Evolutionary conservation across 2,329 filamentous ascomycete species (phyloP).

Genomic region (Ceratocystis papillata): DNA sequence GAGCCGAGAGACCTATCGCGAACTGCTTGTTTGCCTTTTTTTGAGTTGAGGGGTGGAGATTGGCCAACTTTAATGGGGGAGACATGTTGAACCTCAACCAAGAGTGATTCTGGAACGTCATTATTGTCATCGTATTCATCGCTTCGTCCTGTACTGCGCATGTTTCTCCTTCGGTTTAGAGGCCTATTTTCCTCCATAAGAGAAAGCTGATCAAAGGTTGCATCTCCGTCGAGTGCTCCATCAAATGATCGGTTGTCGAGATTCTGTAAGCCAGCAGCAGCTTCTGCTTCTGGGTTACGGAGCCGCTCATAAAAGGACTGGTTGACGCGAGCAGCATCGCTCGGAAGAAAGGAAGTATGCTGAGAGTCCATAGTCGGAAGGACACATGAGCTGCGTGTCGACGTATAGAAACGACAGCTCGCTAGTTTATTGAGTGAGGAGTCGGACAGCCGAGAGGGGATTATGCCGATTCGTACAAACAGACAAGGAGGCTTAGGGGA

Average conservation of each 20-base stretch:
- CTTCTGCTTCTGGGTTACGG: conserved; percentile 27
- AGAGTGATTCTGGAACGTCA: conserved; percentile 52
- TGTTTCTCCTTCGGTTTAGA: conserved; percentile 30
- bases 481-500: too few relatives aligned
- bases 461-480: too few relatives aligned
- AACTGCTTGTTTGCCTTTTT: conserved; percentile 27
- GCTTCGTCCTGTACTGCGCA: neutral
- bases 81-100: conserved; percentile 44
- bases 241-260: conserved; percentile 33
- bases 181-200: conserved; percentile 39
- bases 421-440: neutral
- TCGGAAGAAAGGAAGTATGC: conserved; percentile 39
- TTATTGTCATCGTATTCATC: conserved; percentile 48
- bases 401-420: neutral
- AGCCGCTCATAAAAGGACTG: conserved; percentile 44
- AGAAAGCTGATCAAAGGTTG: conserved; percentile 38
- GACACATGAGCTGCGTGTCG: neutral
- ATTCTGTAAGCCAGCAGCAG: neutral
- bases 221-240: conserved; percentile 31
- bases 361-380: conserved; percentile 27
- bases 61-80: conserved; percentile 20
- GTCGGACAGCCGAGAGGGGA: too few relatives aligned
- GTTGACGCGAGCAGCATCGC: conserved; percentile 30
- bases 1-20: conserved; percentile 35
- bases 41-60: conserved; percentile 25